Evolutionary conservation across 345 rosid species (phyloP), one percentile per base, ranked within the genome.

Genomic region (Acer saccharum): DNA sequence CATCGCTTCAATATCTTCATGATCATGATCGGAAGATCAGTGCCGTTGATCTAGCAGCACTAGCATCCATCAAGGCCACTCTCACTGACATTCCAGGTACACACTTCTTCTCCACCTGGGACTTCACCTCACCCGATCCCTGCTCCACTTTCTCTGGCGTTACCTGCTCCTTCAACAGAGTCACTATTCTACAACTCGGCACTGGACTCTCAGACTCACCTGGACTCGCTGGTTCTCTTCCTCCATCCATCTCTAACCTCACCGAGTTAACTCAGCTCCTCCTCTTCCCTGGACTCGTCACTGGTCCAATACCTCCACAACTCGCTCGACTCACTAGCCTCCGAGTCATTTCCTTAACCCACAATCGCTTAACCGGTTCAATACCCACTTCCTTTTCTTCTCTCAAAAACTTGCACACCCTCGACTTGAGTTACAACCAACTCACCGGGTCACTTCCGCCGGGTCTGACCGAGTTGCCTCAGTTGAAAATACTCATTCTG

Each of bases 291-390:
- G 97, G 97, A 11, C 83, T 88, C 17, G 94, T 92, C 84, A 92
- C 98, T 25, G 96, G 98, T 4, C 89, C 94, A 9, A 90, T 94
- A 54, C 98, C 96, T n/a, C 79, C 86, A 7, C 84, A 81, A 72
- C 90, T 94, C 35, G 81, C 89, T 62, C 69, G 39, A 29, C 92
- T 94, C 78, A 79, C 74, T 29, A 68, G 69, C 58, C 96, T 92
- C 78, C 89, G 91, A 35, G 90, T 92, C 83, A 74, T 94, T 68
- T 91, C 98, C 78, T 82, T 92, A 4, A 80, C 96, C 69, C 78
- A 86, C 83, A 94, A 94, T 73, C 94, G 98, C 60, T 82, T 94
- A 73, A 92, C 92, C 4, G 97, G 98, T 48, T 71, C 90, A 68
- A 86, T 94, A 78, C 97, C 97, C 1, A 1, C 62, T 23, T 79